A percentile compares a stretch with the other conserved stretches of the same genome.
Evolutionary conservation across 163 green algal species (phyloP).

Genomic region (Volvox carteri): DNA sequence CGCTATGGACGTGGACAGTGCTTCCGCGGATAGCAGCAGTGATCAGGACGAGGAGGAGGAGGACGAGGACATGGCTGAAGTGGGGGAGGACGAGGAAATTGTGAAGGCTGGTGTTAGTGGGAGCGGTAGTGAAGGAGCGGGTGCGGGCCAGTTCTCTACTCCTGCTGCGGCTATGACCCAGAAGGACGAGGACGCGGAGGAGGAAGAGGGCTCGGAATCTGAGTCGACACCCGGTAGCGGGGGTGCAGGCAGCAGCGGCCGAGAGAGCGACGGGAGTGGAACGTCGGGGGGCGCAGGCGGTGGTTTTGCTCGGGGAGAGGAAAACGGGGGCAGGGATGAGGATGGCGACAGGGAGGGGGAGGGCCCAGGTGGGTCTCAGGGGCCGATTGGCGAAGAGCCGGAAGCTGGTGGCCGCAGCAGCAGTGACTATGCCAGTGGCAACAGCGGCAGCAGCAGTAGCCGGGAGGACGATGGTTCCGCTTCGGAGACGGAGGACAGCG

Average conservation of each 20-base stretch:
- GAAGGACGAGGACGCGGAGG: not conserved
- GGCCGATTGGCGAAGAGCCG: too few species aligned
- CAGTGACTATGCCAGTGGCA: not conserved
- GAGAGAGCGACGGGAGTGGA: too few species aligned
- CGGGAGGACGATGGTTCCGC: not conserved
- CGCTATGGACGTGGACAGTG: not conserved
- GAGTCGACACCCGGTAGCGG: too few species aligned
- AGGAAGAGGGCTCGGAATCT: too few species aligned
- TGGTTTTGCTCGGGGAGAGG: too few species aligned
- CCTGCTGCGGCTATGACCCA: not conserved
- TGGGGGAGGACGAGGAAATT: not conserved
- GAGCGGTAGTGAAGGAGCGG: too few species aligned
- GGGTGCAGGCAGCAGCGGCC: too few species aligned
- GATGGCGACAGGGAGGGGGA: not conserved
- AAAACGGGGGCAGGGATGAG: not conserved
- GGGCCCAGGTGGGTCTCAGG: too few species aligned
- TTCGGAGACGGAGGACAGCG: not conserved
- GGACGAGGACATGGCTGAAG: not conserved
- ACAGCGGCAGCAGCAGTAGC: not conserved
- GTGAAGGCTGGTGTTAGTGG: too few species aligned
- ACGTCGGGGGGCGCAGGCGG: too few species aligned
- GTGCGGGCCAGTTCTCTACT: too few species aligned
- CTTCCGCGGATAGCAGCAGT: not conserved
- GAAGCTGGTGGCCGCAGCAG: not conserved
- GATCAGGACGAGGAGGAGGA: constrained; percentile 5